A percentile compares a stretch with the other conserved stretches of the same genome.
Evolutionary conservation across 2,329 filamentous ascomycete species (phyloP).

Genomic region (Venturia oleaginea): DNA sequence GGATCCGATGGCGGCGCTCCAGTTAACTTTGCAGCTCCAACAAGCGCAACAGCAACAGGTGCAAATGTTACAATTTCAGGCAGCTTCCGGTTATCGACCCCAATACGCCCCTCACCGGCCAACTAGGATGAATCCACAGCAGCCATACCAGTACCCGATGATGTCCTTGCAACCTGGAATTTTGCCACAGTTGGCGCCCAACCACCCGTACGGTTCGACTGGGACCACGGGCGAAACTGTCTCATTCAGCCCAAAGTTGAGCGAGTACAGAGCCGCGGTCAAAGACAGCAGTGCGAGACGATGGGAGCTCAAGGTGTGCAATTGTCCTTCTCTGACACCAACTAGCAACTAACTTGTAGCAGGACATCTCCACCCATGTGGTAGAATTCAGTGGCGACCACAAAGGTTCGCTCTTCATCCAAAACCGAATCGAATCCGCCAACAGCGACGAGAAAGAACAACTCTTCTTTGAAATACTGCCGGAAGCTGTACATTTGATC

Average conservation of each 20-base stretch:
- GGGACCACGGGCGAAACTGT: slow-evolving; percentile 32
- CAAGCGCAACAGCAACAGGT: background rate
- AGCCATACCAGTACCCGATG: background rate
- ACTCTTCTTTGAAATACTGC: slow-evolving; percentile 78
- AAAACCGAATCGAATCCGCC: slow-evolving; percentile 81
- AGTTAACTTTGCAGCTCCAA: background rate
- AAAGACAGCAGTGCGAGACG: slow-evolving; percentile 55
- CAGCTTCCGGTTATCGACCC: background rate
- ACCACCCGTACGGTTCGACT: slow-evolving; percentile 27
- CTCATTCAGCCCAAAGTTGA: slow-evolving; percentile 61
- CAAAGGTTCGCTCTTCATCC: slow-evolving; percentile 90
- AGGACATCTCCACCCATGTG: slow-evolving; percentile 73
- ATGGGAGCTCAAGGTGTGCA: slow-evolving; percentile 60
- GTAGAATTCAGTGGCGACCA: slow-evolving; percentile 96
- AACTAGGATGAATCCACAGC: background rate
- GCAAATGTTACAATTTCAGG: slow-evolving; percentile 31
- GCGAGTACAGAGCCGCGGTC: slow-evolving; percentile 68
- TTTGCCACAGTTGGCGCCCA: slow-evolving; percentile 18
- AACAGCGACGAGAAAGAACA: slow-evolving; percentile 94
- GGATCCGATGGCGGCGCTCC: background rate
- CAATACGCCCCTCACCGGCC: background rate
- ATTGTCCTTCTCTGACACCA: background rate
- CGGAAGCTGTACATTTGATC: slow-evolving; percentile 81
- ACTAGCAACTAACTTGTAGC: background rate
- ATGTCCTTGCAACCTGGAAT: slow-evolving; percentile 25